These are phyloP conservation scores for Aspergillus awamori DNA, from an alignment of 2,329 filamentous ascomycete species.

Conservation along the genomic window DNA sequence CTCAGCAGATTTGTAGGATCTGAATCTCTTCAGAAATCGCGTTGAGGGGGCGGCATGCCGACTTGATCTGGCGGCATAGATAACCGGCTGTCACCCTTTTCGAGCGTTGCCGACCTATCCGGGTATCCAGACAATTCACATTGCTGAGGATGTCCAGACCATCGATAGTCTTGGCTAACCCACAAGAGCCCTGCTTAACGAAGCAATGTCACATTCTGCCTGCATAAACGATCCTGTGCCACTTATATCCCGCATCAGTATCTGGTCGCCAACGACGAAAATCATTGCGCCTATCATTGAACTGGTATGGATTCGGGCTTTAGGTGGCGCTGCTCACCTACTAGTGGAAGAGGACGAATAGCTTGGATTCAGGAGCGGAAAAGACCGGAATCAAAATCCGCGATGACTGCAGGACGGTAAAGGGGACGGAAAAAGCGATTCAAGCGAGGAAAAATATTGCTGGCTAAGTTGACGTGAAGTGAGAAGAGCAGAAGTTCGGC, in stretches of 20 bases:
- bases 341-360: neutral
- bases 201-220: neutral
- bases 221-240: neutral
- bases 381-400: neutral
- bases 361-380: neutral
- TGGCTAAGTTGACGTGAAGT: neutral
- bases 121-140: neutral
- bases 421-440: neutral
- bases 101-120: neutral
- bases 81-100: neutral
- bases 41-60: neutral
- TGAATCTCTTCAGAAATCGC: too few relatives aligned
- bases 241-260: neutral
- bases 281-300: neutral
- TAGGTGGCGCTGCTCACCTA: neutral
- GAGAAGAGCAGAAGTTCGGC: too few relatives aligned
- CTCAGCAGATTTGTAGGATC: too few relatives aligned
- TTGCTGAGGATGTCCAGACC: neutral
- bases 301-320: neutral
- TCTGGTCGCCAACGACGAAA: neutral
- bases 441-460: neutral
- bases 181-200: neutral
- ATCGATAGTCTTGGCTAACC: neutral
- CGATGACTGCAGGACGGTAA: neutral
- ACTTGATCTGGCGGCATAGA: neutral